Evolutionary conservation across 352 stramenopile genomes (phyloP), one percentile per base, ranked within the genome.

Genomic region (Phytophthora melonis): DNA sequence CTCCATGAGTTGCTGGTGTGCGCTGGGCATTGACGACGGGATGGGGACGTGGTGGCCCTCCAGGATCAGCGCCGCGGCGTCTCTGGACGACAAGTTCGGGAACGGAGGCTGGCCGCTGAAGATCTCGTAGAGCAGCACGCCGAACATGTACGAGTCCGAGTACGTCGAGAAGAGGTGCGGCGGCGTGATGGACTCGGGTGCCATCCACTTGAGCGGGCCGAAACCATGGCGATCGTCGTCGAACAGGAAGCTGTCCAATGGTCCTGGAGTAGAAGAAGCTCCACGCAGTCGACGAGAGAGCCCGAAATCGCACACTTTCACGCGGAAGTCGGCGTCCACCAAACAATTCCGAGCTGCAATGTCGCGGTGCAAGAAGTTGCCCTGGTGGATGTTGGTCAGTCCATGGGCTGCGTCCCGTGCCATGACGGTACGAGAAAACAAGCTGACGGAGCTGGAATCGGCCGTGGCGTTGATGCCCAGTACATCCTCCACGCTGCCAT

Each of bases 141-240:
- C 87, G 27, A 93, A 94, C 82, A 91, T 91, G 78, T 91, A 94
- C 60, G 84, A 80, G 66, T 94, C 87, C 16, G 87, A 93, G 34
- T 84, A 84, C 16, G 75, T 84, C 2, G 87, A 94, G 66, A 93
- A 94, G 7, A 93, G 39, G 52, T 94, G 83, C 6, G 87, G 87
- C 16, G 87, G 82, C 11, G 83, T 58, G 8, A 93, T 80, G 0
- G 83, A 92, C 62, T 94, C 87, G 10, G 86, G 87, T 0, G 87
- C 82, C 85, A 92, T 93, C 83, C 84, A 92, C 55, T 94, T 93
- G 34, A 93, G 72, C 18, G 87, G 85, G 1, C 87, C 87, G 27
- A 93, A 92, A 25, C 82, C 85, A 32, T 83, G 84, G 14, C 76
- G 61, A 25, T 80, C 70, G 36, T 91, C 82, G 39, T 93, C 87